Base-by-base conservation (phyloP, 495 filamentous ascomycete species). In the Chaetomidium leptoderma region DNA sequence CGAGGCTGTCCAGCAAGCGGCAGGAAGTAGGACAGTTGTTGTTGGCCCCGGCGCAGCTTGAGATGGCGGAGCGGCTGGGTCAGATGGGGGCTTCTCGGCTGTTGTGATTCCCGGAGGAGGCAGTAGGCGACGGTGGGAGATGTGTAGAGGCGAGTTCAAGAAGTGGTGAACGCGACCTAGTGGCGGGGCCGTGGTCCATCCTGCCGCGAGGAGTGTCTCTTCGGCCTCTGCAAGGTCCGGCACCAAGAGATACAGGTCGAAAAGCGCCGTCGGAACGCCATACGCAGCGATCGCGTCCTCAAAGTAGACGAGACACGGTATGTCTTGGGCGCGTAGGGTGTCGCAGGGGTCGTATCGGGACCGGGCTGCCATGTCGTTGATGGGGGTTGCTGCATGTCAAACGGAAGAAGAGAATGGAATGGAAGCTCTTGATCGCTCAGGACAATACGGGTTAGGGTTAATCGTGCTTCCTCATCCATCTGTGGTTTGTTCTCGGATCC, bases 211-310 rank as follows among this genome's bases (percentile, higher is more conserved):
- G 4, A 55, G 53, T 11, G 33, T 43, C 11, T 21, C 9, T 3
- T 21, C 43, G 3, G 53, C 53, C 16, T 29, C 30, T 2, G 32
- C 42, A 13, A 45, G 19, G 6, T 47, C 23, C 23, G 32, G 0
- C 0, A 55, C 53, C 2, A 55, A 14, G 19, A 55, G 21, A 21
- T 46, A 11, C 23, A 55, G 10, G 9, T 55, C 42, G 53, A 55
- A 55, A 1, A 47, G 4, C 1, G 23, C 42, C 6, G 42, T 55
- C 6, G 53, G 53, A 10, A 55, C 53, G 11, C 53, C 53, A 16
- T 55, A 14, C 0, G 23, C 17, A 3, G 43, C 53, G 8, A 55
- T 32, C 8, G 43, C 53, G 9, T 55, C 53, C 14, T 47, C 53
- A 8, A 55, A 55, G 23, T 33, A 55, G 13, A 47, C 16, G 0